A percentile compares a stretch with the other conserved stretches of the same genome.
phyloP scores from a whole-genome alignment of 352 stramenopile species.

The Aphanomyces stellatus region DNA sequence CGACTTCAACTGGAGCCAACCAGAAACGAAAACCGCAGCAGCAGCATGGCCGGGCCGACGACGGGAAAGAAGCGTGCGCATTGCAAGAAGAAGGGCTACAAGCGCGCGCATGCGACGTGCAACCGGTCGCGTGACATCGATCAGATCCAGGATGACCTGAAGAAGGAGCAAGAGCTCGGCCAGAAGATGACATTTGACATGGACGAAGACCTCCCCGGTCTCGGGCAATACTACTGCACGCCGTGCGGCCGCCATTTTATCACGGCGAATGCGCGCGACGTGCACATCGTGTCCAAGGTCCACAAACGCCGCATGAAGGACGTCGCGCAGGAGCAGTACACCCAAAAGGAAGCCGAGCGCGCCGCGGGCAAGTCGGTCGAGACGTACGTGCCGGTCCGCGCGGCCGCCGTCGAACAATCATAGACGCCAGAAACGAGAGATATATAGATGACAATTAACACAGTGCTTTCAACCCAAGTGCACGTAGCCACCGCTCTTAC shows the following conservation, averaged over 20 bases:
- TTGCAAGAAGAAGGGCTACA: slow-evolving; percentile 82
- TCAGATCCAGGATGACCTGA: slow-evolving; percentile 83
- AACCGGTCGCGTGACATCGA: slow-evolving; percentile 70
- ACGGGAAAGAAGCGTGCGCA: slow-evolving; percentile 14
- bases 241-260: slow-evolving; percentile 82
- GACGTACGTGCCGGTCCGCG: slow-evolving; percentile 52
- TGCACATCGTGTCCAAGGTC: slow-evolving; percentile 77
- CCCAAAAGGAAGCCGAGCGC: slow-evolving; percentile 71
- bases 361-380: slow-evolving; percentile 64
- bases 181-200: slow-evolving; percentile 59
- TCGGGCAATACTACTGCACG: slow-evolving; percentile 85
- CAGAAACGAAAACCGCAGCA: neutral
- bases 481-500: no score
- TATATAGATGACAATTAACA: no score
- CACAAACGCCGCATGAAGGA: slow-evolving; percentile 85
- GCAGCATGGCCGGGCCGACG: slow-evolving; percentile 5
- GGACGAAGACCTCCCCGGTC: slow-evolving; percentile 76
- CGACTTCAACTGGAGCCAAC: neutral
- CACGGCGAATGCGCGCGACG: slow-evolving; percentile 62
- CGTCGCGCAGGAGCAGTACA: slow-evolving; percentile 85
- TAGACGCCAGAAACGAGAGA: no score
- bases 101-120: slow-evolving; percentile 74
- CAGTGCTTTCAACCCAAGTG: no score
- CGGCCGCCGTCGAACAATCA: no score
- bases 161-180: slow-evolving; percentile 44